A percentile compares a stretch with the other conserved stretches of the same genome.
Conservation (phyloP, 805 yeast genomes). For the Starmerella khaoyaiensis region DNA sequence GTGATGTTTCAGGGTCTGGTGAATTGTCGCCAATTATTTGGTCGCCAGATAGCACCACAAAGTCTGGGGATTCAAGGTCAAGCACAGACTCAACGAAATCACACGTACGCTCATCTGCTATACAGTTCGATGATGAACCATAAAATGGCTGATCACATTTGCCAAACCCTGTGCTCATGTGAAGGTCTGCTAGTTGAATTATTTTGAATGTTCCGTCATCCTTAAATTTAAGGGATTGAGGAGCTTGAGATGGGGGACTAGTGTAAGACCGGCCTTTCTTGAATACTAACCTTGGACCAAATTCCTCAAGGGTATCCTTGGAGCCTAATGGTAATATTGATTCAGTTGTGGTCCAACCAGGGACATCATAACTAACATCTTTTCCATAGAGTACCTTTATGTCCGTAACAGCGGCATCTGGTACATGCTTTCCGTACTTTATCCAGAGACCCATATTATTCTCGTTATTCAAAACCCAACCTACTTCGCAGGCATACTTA, state of each 20-base stretch:
- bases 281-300: conserved; percentile 24
- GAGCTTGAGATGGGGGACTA: conserved; percentile 8
- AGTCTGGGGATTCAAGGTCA: conserved; percentile 67
- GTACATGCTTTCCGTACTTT: conserved; percentile 35
- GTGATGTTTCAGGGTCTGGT: conserved; percentile 70
- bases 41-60: conserved; percentile 83
- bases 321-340: conserved; percentile 21
- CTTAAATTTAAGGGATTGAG: conserved; percentile 7
- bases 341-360: conserved; percentile 43
- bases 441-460: conserved; percentile 45
- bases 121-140: conserved; percentile 36
- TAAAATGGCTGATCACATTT: conserved; percentile 47
- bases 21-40: conserved; percentile 71
- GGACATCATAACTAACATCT: conserved; percentile 66
- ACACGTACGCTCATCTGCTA: conserved; percentile 65
- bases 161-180: conserved; percentile 65
- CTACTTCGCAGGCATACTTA: conserved; percentile 20
- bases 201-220: conserved; percentile 51
- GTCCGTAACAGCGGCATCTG: conserved; percentile 36
- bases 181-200: conserved; percentile 82
- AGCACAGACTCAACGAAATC: conserved; percentile 49
- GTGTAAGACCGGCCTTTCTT: conserved; percentile 18
- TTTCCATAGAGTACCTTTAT: conserved; percentile 60
- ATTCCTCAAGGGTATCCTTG: neutral
- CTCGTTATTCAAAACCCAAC: conserved; percentile 27